These are phyloP conservation scores for Cercospora beticola DNA, from an alignment of 2,329 filamentous ascomycete genomes.

Conservation along the genomic window DNA sequence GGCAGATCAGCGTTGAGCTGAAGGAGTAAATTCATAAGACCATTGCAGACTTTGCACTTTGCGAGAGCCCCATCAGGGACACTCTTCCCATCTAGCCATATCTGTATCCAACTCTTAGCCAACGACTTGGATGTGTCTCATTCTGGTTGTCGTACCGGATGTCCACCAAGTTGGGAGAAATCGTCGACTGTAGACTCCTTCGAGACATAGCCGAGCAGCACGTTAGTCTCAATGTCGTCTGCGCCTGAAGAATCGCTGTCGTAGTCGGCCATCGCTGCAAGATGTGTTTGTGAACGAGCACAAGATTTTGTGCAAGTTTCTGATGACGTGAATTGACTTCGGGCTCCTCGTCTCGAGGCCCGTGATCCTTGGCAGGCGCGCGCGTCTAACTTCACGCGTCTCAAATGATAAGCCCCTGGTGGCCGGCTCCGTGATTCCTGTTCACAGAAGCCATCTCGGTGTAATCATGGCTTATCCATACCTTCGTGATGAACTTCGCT, in stretches of 20 bases:
- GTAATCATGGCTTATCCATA: neutral
- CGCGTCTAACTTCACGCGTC: neutral
- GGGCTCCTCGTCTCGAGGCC: neutral
- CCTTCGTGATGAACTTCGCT: neutral
- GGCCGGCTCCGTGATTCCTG: neutral
- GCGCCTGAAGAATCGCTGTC: slow-evolving; percentile 80
- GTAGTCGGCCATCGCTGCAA: slow-evolving; percentile 57
- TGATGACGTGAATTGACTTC: slow-evolving; percentile 6
- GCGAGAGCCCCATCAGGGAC: slow-evolving; percentile 74
- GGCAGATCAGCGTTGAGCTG: slow-evolving; percentile 91
- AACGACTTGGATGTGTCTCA: slow-evolving; percentile 7
- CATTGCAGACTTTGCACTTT: slow-evolving; percentile 83
- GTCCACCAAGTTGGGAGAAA: slow-evolving; percentile 84
- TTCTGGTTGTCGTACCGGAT: slow-evolving; percentile 64
- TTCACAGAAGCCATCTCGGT: neutral
- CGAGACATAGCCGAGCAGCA: slow-evolving; percentile 85
- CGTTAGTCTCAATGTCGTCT: slow-evolving; percentile 76
- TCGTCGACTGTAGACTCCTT: slow-evolving; percentile 76
- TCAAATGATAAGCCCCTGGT: too few relatives aligned
- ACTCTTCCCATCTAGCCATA: slow-evolving; percentile 74
- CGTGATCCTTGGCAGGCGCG: neutral
- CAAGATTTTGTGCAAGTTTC: slow-evolving; percentile 6
- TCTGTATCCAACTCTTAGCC: slow-evolving; percentile 51
- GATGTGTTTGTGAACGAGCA: neutral
- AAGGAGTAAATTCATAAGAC: slow-evolving; percentile 77